phyloP scores from a whole-genome alignment of 192 early-diverging fungal genomes.

The Gamsiella multidivaricata region DNA sequence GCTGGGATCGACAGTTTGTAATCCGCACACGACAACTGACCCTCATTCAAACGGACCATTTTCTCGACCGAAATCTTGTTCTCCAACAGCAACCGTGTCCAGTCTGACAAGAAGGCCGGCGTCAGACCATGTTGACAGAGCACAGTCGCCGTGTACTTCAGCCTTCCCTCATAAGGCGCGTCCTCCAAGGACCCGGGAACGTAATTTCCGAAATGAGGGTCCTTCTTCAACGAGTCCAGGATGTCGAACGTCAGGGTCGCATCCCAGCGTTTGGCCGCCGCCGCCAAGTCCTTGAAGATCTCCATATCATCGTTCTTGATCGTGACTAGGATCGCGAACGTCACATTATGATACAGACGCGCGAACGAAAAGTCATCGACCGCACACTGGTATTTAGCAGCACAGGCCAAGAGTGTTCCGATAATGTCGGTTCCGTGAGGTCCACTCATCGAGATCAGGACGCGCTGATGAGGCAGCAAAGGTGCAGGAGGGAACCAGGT shows the following conservation, averaged over 20 bases:
- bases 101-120: slow-evolving; percentile 80
- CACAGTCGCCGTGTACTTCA: slow-evolving; percentile 89
- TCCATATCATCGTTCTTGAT: slow-evolving; percentile 79
- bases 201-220: slow-evolving; percentile 50
- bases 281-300: slow-evolving; percentile 81
- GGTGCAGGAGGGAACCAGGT: slow-evolving; percentile 62
- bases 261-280: slow-evolving; percentile 86
- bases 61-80: slow-evolving; percentile 89
- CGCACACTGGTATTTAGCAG: slow-evolving; percentile 78
- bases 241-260: slow-evolving; percentile 87
- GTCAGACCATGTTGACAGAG: slow-evolving; percentile 85
- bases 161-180: slow-evolving; percentile 86
- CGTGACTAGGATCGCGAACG: slow-evolving; percentile 88
- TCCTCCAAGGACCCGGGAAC: slow-evolving; percentile 74
- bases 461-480: slow-evolving; percentile 75
- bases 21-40: slow-evolving; percentile 80
- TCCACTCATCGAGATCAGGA: slow-evolving; percentile 84
- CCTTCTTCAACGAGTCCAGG: slow-evolving; percentile 62
- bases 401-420: slow-evolving; percentile 79
- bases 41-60: slow-evolving; percentile 83
- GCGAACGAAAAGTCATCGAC: slow-evolving; percentile 90
- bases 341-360: slow-evolving; percentile 93
- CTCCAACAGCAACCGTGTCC: slow-evolving; percentile 80
- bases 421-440: slow-evolving; percentile 94
- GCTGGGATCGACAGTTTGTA: slow-evolving; percentile 85